Conservation (phyloP, 257 asterid genomes). For the Haberlea rhodopensis region DNA sequence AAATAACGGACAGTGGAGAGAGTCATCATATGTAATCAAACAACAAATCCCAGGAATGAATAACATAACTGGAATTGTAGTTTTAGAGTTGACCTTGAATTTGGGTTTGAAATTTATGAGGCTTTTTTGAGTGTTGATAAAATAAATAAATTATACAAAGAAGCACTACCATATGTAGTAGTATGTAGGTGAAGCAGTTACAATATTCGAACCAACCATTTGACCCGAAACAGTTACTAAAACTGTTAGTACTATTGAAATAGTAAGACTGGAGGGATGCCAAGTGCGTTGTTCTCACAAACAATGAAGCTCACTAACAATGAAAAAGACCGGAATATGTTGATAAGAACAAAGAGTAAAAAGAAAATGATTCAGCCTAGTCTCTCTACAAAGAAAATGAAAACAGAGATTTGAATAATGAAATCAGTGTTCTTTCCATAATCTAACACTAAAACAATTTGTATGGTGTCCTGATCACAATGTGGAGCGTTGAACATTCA, state of each 20-base stretch:
- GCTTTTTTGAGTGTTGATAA: not conserved
- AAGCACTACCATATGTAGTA: not conserved
- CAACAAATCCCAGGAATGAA: not conserved
- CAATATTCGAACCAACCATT: not conserved
- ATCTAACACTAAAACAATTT: conserved; percentile 1
- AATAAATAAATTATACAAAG: not conserved
- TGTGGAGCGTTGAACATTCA: conserved; percentile 8
- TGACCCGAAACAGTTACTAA: not conserved
- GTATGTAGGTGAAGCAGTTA: not conserved
- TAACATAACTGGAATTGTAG: not conserved
- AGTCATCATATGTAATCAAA: not conserved
- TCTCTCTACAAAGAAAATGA: conserved; percentile 2
- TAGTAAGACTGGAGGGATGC: not conserved
- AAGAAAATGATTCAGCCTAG: conserved; percentile 13
- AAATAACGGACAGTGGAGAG: not conserved
- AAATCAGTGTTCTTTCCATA: conserved; percentile 12
- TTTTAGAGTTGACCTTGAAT: not conserved
- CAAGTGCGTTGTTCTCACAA: not conserved
- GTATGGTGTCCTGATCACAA: not conserved
- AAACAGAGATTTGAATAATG: conserved; percentile 3
- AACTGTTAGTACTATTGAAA: not conserved
- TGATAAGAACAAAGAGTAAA: not conserved
- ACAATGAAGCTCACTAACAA: conserved; percentile 4
- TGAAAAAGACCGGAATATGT: conserved; percentile 16
- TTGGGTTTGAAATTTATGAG: not conserved